A percentile compares a stretch with the other conserved stretches of the same genome.
Evolutionary conservation across 2,329 filamentous ascomycete species (phyloP).

Genomic region (Arthrobotrys entomopaga): DNA sequence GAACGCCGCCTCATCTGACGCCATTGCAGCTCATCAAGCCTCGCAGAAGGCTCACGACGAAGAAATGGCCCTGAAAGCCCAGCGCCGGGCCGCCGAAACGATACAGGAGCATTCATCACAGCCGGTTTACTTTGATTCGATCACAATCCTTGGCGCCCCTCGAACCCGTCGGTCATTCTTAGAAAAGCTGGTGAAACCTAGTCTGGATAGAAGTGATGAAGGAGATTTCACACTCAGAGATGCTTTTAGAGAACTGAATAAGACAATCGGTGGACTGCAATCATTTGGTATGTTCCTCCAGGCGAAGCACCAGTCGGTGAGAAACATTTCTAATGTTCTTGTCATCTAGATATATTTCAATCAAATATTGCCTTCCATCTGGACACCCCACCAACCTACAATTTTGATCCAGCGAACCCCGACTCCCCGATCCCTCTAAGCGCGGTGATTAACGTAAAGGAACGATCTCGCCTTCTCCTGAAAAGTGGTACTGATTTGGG

Average conservation of each 20-base stretch:
- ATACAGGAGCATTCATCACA: conserved; percentile 83
- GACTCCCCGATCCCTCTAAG: conserved; percentile 75
- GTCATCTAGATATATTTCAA: conserved; percentile 79
- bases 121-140: conserved; percentile 85
- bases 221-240: conserved; percentile 80
- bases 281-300: conserved; percentile 73
- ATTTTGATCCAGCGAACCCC: conserved; percentile 69
- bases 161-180: conserved; percentile 88
- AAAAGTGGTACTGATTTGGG: conserved; percentile 96
- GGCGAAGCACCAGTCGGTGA: not conserved
- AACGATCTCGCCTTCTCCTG: conserved; percentile 83
- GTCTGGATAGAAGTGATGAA: conserved; percentile 75
- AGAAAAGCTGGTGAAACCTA: conserved; percentile 79
- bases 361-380: conserved; percentile 83
- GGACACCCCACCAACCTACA: conserved; percentile 65
- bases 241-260: conserved; percentile 77
- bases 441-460: conserved; percentile 78
- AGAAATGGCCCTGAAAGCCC: conserved; percentile 71
- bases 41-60: conserved; percentile 70
- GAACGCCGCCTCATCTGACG: conserved; percentile 69
- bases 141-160: conserved; percentile 82
- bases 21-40: conserved; percentile 70
- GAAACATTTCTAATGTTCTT: conserved; percentile 29
- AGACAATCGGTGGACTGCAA: conserved; percentile 77
- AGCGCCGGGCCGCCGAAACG: conserved; percentile 73